A percentile compares a stretch with the other conserved stretches of the same genome.
Conservation (phyloP, 192 early-diverging fungal species). For the Glomus cerebriforme region DNA sequence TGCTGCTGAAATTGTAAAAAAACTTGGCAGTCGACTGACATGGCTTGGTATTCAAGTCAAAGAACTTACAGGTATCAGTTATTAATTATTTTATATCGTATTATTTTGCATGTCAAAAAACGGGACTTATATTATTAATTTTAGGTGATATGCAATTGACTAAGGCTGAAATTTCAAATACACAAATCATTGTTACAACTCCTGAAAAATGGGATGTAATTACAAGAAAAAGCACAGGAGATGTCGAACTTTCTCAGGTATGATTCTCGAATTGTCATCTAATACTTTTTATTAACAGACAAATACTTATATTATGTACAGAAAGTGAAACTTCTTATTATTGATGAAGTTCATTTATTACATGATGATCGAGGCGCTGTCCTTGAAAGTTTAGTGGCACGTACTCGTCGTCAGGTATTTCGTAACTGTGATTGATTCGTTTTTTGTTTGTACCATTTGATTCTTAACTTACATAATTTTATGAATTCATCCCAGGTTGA, state of each 20-base stretch:
- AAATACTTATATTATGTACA: conserved; percentile 39
- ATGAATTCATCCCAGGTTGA: conserved; percentile 53
- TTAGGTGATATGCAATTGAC: conserved; percentile 96
- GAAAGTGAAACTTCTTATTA: conserved; percentile 91
- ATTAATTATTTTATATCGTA: not conserved
- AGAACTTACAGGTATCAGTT: conserved; percentile 78
- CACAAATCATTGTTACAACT: conserved; percentile 98
- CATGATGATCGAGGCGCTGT: conserved; percentile 97
- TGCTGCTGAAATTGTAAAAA: conserved; percentile 92
- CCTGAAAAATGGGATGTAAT: conserved; percentile 99
- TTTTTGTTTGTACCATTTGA: not conserved
- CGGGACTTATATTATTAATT: not conserved
- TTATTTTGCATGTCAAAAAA: not conserved
- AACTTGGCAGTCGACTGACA: conserved; percentile 81
- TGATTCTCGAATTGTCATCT: not conserved
- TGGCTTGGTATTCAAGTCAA: conserved; percentile 86
- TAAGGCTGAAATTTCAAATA: conserved; percentile 87
- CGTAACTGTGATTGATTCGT: not conserved
- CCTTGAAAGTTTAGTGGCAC: conserved; percentile 93
- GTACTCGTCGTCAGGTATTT: conserved; percentile 84
- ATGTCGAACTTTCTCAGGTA: conserved; percentile 81
- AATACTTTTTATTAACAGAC: not conserved
- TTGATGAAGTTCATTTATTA: conserved; percentile 97
- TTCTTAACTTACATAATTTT: not conserved
- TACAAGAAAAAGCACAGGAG: conserved; percentile 93